phyloP scores from a whole-genome alignment of 768 basidiomycete genomes.

The Gloeophyllum trabeum region DNA sequence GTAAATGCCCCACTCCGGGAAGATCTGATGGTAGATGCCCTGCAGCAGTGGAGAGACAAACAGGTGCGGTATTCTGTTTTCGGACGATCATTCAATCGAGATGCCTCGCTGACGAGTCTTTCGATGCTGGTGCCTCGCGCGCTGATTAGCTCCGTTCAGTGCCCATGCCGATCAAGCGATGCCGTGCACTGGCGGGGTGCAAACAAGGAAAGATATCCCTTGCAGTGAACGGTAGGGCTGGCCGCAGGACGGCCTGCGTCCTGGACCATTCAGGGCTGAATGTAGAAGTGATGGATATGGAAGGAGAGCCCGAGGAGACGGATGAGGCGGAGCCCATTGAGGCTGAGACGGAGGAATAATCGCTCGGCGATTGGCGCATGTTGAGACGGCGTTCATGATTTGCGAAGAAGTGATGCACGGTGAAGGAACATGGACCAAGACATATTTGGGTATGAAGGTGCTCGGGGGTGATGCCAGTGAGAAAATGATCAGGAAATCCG shows the following conservation, averaged over 20 bases:
- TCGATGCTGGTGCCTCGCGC: neutral
- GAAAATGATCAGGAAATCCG: too few relatives aligned
- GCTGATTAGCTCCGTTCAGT: conserved; percentile 32
- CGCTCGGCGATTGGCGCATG: too few relatives aligned
- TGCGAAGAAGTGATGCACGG: too few relatives aligned
- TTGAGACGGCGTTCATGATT: too few relatives aligned
- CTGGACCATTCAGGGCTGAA: conserved; percentile 50
- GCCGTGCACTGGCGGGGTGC: conserved; percentile 43
- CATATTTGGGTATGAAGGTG: neutral
- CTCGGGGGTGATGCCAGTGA: neutral
- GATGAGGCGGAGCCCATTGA: conserved; percentile 2
- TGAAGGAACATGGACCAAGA: too few relatives aligned
- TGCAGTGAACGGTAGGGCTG: conserved; percentile 64
- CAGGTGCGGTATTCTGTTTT: conserved; percentile 36
- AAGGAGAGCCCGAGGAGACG: conserved; percentile 28
- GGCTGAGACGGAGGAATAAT: too few relatives aligned
- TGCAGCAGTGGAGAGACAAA: conserved; percentile 47
- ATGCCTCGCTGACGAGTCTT: neutral
- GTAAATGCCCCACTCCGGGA: conserved; percentile 47
- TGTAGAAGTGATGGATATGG: conserved; percentile 71
- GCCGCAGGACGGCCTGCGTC: conserved; percentile 68
- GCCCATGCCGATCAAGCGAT: conserved; percentile 42
- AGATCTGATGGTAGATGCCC: conserved; percentile 50
- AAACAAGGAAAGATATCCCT: conserved; percentile 41
- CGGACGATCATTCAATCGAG: neutral